Percentiles rank a stretch among this genome's conserved stretches.
These are phyloP conservation scores for Phytophthora europaea DNA, from an alignment of 352 stramenopile genomes.

Conservation along the genomic window DNA sequence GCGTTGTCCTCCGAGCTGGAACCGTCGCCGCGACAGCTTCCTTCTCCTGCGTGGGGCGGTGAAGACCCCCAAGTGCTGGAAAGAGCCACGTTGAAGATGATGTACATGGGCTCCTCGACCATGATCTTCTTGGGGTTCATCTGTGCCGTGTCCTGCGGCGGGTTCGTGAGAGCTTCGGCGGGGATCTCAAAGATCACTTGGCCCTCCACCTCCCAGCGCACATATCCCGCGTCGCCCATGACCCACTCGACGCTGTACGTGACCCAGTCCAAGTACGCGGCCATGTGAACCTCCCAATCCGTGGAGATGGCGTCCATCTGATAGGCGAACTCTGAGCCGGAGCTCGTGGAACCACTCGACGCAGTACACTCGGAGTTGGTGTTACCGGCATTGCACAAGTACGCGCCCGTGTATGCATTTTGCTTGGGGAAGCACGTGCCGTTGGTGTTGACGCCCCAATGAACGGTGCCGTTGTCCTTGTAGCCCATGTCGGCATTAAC, in stretches of 20 bases:
- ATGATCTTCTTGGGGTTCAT: conserved; percentile 88
- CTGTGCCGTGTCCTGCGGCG: conserved; percentile 49
- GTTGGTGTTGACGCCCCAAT: conserved; percentile 59
- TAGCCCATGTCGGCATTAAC: conserved; percentile 54
- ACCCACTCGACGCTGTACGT: conserved; percentile 71
- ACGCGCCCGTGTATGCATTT: conserved; percentile 61
- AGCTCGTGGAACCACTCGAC: conserved; percentile 36
- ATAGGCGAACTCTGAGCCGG: conserved; percentile 50
- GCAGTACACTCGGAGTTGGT: no score
- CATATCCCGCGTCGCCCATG: conserved; percentile 52
- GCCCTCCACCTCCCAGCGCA: conserved; percentile 80
- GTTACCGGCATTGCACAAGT: conserved; percentile 61
- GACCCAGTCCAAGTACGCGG: conserved; percentile 82
- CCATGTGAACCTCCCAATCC: conserved; percentile 84
- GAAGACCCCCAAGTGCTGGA: conserved; percentile 79
- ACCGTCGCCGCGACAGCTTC: no score
- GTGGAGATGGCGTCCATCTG: conserved; percentile 94
- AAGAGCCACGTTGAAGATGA: conserved; percentile 94
- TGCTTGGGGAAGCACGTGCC: conserved; percentile 59
- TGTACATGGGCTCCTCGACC: conserved; percentile 92
- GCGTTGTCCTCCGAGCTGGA: conserved; percentile 38
- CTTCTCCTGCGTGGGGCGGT: conserved; percentile 41
- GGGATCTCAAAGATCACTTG: conserved; percentile 90
- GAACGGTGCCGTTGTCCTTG: conserved; percentile 46
- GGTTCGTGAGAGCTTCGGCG: conserved; percentile 57